phyloP scores from a whole-genome alignment of 345 rosid genomes.

The Ceriops tagal region DNA sequence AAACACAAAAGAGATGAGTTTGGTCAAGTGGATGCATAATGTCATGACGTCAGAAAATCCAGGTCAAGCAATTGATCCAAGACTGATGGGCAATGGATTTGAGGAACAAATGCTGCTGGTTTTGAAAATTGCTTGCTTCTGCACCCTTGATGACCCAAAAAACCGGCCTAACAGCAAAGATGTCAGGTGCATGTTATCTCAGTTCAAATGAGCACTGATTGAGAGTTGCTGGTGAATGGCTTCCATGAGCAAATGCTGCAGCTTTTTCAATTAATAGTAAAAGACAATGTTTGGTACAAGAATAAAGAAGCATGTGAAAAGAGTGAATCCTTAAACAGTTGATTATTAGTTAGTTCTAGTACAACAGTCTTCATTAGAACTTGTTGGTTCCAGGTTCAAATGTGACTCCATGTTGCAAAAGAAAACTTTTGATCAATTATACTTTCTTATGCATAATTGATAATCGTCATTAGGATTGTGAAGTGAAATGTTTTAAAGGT shows the following conservation, averaged over 20 bases:
- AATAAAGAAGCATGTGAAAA: slow-evolving; percentile 14
- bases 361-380: background rate
- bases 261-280: background rate
- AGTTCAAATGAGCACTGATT: slow-evolving; percentile 31
- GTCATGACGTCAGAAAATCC: slow-evolving; percentile 64
- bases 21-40: slow-evolving; percentile 77
- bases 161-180: slow-evolving; percentile 86
- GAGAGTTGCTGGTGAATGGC: background rate
- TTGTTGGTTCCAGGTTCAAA: too few species aligned
- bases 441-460: too few species aligned
- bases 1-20: slow-evolving; percentile 58
- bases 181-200: slow-evolving; percentile 68
- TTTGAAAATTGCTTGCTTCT: slow-evolving; percentile 77
- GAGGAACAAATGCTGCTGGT: slow-evolving; percentile 83
- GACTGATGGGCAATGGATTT: slow-evolving; percentile 48
- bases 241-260: background rate
- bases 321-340: background rate
- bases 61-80: slow-evolving; percentile 55
- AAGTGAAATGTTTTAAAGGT: too few species aligned
- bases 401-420: too few species aligned
- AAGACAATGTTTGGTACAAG: background rate
- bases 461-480: too few species aligned
- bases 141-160: slow-evolving; percentile 74
- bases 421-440: too few species aligned
- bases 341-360: background rate